Evolutionary conservation across 176 grass and related monocot species (phyloP), one percentile per base, ranked within the genome.

Genomic region (Chloris gayana): DNA sequence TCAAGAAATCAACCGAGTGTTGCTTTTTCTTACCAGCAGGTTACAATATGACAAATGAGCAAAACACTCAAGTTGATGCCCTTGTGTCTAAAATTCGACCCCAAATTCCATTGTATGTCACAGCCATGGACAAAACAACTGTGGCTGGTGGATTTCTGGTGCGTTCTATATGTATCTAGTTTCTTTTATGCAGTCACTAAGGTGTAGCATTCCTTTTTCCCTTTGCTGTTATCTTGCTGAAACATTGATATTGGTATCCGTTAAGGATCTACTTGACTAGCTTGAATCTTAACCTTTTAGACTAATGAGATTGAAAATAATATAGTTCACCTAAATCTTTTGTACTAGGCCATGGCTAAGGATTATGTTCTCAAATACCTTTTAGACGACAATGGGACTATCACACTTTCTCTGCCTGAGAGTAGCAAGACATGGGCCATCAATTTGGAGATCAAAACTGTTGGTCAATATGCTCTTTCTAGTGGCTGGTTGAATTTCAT

Each of bases 401-500:
- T 84, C 59, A 71, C 2, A 47, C 62, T 90, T 29, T 54, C 4
- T 44, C 37, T 39, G 5, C 51, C 32, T 27, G 58, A 53, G 31
- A 32, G 47, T 25, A 50, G 75, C 25, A 73, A 84, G 75, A 74
- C 6, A 29, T 84, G 84, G 70, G 6, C 21, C 4, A 76, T 86
- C 60, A 35, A 30, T 5, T 83, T 82, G 69, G 21, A 73, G 21
- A 70, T 69, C 9, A 38, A 0, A 9, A 30, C 7, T 14, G 17
- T 6, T 14, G 27, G 14, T 2, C 14, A 0, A 1, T 33, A 25
- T 6, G 35, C 38, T 14, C 12, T 53, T 72, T 90, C 51, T 32
- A 64, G 7, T 59, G 88, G 79, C 22, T 90, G 88, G 74, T 47
- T 25, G 70, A 21, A 64, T 18, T 90, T 44, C 49, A 21, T 53